Percentiles rank a stretch among this genome's conserved stretches.
Conservation (phyloP, 441 rosid species). For the Aquilaria agallochum region DNA sequence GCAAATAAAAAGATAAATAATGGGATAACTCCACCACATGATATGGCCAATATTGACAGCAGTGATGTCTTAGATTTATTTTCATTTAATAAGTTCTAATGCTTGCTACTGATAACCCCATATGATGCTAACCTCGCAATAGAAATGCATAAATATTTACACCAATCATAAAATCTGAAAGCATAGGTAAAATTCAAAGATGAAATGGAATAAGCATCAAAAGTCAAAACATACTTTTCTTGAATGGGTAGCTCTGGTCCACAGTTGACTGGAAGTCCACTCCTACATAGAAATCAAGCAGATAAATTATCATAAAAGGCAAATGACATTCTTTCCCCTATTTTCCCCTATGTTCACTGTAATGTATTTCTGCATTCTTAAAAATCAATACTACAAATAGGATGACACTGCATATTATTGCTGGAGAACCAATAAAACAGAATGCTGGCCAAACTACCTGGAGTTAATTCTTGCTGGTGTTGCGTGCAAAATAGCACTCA, state of each 20-base stretch:
- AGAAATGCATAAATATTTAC: no score
- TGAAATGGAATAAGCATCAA: constrained; percentile 4
- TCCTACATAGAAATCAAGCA: constrained; percentile 32
- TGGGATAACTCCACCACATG: no score
- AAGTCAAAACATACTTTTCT: constrained; percentile 59
- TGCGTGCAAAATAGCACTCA: constrained; percentile 96
- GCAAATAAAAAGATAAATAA: no score
- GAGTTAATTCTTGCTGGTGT: constrained; percentile 71
- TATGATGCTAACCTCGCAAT: no score
- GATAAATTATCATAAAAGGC: constrained; percentile 6
- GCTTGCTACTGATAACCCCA: no score
- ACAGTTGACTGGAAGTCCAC: constrained; percentile 33
- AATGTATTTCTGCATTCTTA: not conserved
- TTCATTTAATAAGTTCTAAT: no score
- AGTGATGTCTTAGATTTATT: no score
- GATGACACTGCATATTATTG: no score
- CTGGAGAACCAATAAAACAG: not conserved
- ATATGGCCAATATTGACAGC: no score
- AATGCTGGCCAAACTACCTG: constrained; percentile 37
- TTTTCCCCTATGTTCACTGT: not conserved
- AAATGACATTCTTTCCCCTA: not conserved
- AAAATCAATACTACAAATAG: no score
- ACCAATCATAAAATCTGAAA: no score
- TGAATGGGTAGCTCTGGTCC: constrained; percentile 55
- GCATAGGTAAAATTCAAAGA: not conserved